phyloP scores from a whole-genome alignment of 108 stramenopile genomes.

The Nannochloropsis salina region DNA sequence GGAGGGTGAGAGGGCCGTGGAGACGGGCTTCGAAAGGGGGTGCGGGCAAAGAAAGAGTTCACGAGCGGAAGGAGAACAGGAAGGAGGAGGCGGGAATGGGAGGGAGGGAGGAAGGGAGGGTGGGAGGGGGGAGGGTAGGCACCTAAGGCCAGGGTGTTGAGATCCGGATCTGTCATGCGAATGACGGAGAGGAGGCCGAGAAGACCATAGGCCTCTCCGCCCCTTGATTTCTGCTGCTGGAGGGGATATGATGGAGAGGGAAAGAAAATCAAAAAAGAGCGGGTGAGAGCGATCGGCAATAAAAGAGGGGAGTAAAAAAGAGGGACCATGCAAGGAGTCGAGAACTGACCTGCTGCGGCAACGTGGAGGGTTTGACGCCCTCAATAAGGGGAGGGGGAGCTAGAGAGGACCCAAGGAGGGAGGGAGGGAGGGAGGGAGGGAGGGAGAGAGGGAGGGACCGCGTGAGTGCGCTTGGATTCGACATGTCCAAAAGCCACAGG shows the following conservation, averaged over 20 bases:
- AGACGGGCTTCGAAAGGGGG: background rate
- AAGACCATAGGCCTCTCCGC: slow-evolving; percentile 65
- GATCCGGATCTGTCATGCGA: slow-evolving; percentile 91
- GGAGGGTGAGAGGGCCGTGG: background rate
- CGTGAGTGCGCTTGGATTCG: too few species aligned
- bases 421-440: background rate
- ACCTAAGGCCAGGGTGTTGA: slow-evolving; percentile 80
- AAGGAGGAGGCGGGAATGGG: background rate
- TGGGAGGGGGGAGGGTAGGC: background rate
- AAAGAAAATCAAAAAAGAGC: background rate
- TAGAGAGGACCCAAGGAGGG: background rate
- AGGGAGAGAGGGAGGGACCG: background rate
- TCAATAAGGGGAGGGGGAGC: background rate
- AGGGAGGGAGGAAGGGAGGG: background rate
- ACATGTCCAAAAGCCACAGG: too few species aligned
- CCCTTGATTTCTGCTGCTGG: background rate
- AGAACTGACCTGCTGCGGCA: background rate
- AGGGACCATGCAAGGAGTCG: background rate
- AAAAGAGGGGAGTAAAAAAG: background rate
- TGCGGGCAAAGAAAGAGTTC: background rate
- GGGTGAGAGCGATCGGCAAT: background rate
- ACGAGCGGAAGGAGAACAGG: background rate
- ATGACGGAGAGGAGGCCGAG: slow-evolving; percentile 85
- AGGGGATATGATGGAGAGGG: background rate
- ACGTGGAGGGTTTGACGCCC: background rate